A percentile compares a stretch with the other conserved stretches of the same genome.
Conservation (phyloP, 2,329 filamentous ascomycete species). For the Colletotrichum incanum region DNA sequence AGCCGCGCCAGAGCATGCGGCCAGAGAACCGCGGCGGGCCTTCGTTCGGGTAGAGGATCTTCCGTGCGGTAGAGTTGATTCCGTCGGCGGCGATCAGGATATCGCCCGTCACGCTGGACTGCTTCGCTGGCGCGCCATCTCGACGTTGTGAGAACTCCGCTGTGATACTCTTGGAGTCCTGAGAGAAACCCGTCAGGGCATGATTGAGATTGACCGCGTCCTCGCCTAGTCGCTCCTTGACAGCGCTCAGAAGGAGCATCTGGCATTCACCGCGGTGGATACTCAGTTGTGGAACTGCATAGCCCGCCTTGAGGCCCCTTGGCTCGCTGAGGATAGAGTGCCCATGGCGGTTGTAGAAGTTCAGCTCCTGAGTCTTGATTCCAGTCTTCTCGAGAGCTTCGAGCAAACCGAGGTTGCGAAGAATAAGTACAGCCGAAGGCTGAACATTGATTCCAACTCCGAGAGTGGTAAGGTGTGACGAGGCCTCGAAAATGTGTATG, state of each 20-base stretch:
- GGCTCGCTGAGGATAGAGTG: constrained; percentile 32
- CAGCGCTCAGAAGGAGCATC: constrained; percentile 32
- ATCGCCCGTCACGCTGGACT: constrained; percentile 18
- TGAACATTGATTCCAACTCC: constrained; percentile 34
- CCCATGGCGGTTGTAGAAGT: constrained; percentile 35
- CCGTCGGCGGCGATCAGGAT: constrained; percentile 35
- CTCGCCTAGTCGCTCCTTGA: constrained; percentile 24
- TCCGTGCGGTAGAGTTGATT: constrained; percentile 34
- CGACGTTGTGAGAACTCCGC: constrained; percentile 25
- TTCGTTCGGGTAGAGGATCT: constrained; percentile 24
- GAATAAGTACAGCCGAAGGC: constrained; percentile 30
- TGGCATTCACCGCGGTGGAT: constrained; percentile 32
- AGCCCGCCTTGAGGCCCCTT: constrained; percentile 10
- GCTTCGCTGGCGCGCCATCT: constrained; percentile 17
- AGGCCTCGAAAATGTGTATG: constrained; percentile 32
- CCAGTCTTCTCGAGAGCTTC: constrained; percentile 31
- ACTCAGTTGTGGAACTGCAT: constrained; percentile 22
- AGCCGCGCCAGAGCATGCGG: constrained; percentile 36
- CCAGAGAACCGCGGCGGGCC: constrained; percentile 32
- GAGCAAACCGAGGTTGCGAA: constrained; percentile 30
- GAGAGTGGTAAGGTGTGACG: constrained; percentile 34
- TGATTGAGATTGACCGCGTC: constrained; percentile 16
- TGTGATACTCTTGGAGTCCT: constrained; percentile 1
- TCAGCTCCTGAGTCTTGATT: constrained; percentile 31
- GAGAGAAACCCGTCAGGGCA: constrained; percentile 27